These are phyloP conservation scores for Gynostemma pentaphyllum DNA, from an alignment of 306 rosid species.

Conservation along the genomic window DNA sequence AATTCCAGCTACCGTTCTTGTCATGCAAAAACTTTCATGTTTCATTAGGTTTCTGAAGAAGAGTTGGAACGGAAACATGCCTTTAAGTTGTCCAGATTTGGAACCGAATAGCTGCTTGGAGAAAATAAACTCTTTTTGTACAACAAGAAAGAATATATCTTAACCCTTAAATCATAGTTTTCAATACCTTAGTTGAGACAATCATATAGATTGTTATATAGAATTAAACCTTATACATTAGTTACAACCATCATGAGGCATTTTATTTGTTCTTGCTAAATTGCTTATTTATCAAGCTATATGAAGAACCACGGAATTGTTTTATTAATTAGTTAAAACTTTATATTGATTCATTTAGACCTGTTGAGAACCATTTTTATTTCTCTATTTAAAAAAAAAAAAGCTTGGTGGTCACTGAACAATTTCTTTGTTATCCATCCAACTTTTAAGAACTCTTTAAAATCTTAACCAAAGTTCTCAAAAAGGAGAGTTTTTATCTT, in stretches of 20 bases:
- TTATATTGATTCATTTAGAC: no score
- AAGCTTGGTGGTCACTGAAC: no score
- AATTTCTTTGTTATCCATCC: no score
- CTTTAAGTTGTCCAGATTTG: background rate
- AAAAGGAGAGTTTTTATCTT: no score
- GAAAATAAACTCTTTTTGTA: background rate
- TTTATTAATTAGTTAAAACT: background rate
- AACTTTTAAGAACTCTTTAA: no score
- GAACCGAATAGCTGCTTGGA: background rate
- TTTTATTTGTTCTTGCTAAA: background rate
- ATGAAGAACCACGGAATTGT: background rate
- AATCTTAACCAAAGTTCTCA: no score
- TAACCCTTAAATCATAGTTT: background rate
- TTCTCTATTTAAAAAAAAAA: no score
- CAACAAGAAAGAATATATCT: background rate
- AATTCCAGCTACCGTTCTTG: background rate
- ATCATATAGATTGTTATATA: background rate
- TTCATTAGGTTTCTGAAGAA: background rate
- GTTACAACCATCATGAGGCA: background rate
- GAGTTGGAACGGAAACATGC: background rate
- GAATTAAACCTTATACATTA: background rate
- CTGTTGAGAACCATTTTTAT: no score
- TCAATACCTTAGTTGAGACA: background rate
- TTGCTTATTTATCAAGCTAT: background rate
- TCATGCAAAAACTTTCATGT: background rate